Percentiles rank a stretch among this genome's conserved stretches.
These are phyloP conservation scores for Cucumis variabilis DNA, from an alignment of 331 rosid species.

Conservation along the genomic window DNA sequence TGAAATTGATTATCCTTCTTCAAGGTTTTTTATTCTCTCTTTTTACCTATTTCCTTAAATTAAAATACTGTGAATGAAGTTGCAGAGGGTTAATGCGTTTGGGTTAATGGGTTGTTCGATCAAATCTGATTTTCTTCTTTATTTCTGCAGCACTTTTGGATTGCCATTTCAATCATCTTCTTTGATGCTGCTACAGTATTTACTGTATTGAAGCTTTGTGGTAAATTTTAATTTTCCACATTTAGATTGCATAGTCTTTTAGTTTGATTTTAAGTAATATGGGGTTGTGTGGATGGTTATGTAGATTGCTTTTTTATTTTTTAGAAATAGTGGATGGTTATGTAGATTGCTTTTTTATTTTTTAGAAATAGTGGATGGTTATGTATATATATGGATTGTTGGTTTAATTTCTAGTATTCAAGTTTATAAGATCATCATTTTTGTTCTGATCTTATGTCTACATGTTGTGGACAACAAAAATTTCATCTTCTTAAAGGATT, in stretches of 20 bases:
- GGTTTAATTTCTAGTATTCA: not conserved
- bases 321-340: not conserved
- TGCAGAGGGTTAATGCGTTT: too few relatives aligned
- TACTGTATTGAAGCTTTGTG: conserved; percentile 85
- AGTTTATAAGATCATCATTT: not conserved
- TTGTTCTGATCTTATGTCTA: not conserved
- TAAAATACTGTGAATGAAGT: too few relatives aligned
- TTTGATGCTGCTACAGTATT: conserved; percentile 92
- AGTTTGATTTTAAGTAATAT: conserved; percentile 3
- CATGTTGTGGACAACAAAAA: not conserved
- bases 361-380: too few relatives aligned
- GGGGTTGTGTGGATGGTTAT: not conserved
- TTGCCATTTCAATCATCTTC: conserved; percentile 98
- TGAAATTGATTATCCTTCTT: too few relatives aligned
- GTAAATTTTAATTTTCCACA: conserved; percentile 47
- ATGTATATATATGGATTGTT: not conserved
- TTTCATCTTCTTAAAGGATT: not conserved
- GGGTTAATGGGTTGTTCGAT: too few relatives aligned
- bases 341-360: too few relatives aligned
- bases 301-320: not conserved
- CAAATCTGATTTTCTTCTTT: conserved; percentile 29
- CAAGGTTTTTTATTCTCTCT: too few relatives aligned
- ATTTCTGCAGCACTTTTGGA: conserved; percentile 90
- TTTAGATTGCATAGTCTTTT: not conserved
- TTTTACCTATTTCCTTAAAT: too few relatives aligned